These are phyloP conservation scores for Ceratocystis destructans DNA, from an alignment of 2,329 filamentous ascomycete genomes.

Conservation along the genomic window DNA sequence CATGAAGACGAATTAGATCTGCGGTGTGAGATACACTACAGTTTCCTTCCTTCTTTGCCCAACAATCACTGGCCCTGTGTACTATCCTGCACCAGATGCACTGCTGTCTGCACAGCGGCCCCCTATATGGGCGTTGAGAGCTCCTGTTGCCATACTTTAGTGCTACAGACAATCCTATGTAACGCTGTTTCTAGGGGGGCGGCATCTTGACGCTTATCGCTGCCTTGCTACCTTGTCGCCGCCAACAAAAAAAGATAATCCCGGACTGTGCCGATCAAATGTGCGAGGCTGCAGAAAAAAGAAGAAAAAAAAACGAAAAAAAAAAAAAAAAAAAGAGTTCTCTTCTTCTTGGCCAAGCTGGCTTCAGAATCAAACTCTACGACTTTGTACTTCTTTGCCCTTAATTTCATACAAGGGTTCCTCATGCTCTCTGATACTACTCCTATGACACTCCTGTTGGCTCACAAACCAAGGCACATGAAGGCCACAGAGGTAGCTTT, in stretches of 20 bases:
- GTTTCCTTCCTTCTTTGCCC: neutral
- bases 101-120: no score
- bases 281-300: neutral
- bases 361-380: no score
- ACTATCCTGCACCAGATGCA: neutral
- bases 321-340: neutral
- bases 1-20: neutral
- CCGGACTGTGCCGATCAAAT: neutral
- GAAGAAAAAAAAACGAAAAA: neutral
- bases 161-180: neutral
- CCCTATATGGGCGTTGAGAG: neutral
- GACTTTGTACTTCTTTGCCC: neutral
- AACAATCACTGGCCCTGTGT: neutral
- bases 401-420: neutral
- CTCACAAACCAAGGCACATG: neutral
- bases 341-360: neutral
- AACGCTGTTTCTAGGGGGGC: neutral
- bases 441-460: neutral
- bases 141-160: neutral
- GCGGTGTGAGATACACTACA: neutral
- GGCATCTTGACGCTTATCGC: neutral
- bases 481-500: neutral
- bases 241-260: neutral
- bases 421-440: no score
- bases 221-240: neutral